These are phyloP conservation scores for Globisporangium echinulatum DNA, from an alignment of 352 stramenopile genomes.

Conservation along the genomic window DNA sequence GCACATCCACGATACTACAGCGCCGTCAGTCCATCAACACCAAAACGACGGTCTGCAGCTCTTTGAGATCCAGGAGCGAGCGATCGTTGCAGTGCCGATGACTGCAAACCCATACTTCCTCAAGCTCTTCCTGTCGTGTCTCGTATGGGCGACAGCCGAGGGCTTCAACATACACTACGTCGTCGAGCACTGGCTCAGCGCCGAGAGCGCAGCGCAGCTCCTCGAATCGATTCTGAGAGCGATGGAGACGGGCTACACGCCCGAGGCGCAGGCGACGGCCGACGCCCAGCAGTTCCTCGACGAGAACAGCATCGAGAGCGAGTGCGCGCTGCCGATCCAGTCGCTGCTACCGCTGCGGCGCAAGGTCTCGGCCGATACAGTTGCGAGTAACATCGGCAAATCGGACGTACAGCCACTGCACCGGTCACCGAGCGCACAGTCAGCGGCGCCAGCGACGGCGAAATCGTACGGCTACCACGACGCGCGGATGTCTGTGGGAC, in stretches of 20 bases:
- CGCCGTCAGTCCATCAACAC: not conserved
- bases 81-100: constrained; percentile 48
- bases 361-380: constrained; percentile 2
- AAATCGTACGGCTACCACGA: constrained; percentile 8
- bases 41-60: constrained; percentile 32
- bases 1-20: not conserved
- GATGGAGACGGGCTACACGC: constrained; percentile 63
- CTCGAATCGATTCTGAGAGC: constrained; percentile 55
- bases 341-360: not conserved
- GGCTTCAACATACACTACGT: constrained; percentile 68
- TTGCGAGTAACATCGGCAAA: not conserved
- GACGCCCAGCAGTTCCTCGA: constrained; percentile 63
- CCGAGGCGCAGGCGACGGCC: constrained; percentile 25
- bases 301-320: constrained; percentile 24
- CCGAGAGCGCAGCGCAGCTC: constrained; percentile 45
- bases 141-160: constrained; percentile 64
- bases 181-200: constrained; percentile 57
- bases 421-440: not conserved
- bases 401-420: too few relatives aligned
- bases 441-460: not conserved
- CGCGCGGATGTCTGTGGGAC: not conserved
- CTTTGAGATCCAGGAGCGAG: constrained; percentile 75
- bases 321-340: not conserved
- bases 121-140: constrained; percentile 47
- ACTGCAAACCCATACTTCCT: constrained; percentile 55